A percentile compares a stretch with the other conserved stretches of the same genome.
Conservation (phyloP, 2,329 filamentous ascomycete species). For the Pseudofabraea citricarpa region DNA sequence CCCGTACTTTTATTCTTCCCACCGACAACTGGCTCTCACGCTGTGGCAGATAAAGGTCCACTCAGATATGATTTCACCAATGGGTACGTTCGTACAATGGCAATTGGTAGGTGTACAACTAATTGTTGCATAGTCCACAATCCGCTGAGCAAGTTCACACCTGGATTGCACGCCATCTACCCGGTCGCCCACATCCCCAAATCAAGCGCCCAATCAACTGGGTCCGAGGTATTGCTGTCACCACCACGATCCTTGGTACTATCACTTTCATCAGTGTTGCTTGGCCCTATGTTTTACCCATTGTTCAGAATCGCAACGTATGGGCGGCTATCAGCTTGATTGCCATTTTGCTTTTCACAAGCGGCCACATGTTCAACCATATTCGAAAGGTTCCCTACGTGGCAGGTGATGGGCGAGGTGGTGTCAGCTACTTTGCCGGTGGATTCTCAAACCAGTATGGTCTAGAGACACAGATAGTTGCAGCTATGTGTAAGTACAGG, state of each 20-base stretch:
- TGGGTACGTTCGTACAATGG: slow-evolving; percentile 70
- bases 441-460: slow-evolving; percentile 95
- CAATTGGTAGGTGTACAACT: no score
- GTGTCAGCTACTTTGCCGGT: slow-evolving; percentile 81
- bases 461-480: slow-evolving; percentile 91
- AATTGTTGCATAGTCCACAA: slow-evolving; percentile 50
- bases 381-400: slow-evolving; percentile 96
- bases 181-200: slow-evolving; percentile 71
- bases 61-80: slow-evolving; percentile 78
- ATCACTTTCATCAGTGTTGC: slow-evolving; percentile 66
- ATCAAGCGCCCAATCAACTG: slow-evolving; percentile 86
- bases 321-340: slow-evolving; percentile 92
- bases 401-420: slow-evolving; percentile 75
- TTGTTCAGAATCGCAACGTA: slow-evolving; percentile 85
- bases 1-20: slow-evolving; percentile 85
- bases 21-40: slow-evolving; percentile 77
- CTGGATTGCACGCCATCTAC: slow-evolving; percentile 76
- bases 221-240: slow-evolving; percentile 62
- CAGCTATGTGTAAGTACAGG: slow-evolving; percentile 86
- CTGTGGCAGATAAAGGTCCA: slow-evolving; percentile 63
- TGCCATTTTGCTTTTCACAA: slow-evolving; percentile 85
- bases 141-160: slow-evolving; percentile 71
- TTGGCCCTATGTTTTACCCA: slow-evolving; percentile 72
- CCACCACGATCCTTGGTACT: slow-evolving; percentile 64
- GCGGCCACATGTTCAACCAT: slow-evolving; percentile 99